These are phyloP conservation scores for Gossypium gossypioides DNA, from an alignment of 441 rosid genomes.

Conservation along the genomic window DNA sequence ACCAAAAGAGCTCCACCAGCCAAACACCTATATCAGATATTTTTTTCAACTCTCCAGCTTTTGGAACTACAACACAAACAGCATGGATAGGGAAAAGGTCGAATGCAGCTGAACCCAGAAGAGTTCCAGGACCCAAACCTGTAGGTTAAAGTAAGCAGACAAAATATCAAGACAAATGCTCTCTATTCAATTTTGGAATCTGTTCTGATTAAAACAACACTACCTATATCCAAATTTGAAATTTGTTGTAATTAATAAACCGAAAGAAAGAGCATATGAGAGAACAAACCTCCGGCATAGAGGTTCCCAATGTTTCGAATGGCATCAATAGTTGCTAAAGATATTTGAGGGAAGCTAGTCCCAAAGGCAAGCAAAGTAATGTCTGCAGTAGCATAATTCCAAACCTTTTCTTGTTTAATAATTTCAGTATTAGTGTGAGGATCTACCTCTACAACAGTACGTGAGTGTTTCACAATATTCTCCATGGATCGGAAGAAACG, in stretches of 20 bases:
- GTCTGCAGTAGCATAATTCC: constrained; percentile 88
- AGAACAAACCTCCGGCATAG: constrained; percentile 45
- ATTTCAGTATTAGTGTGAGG: constrained; percentile 42
- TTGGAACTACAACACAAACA: constrained; percentile 85
- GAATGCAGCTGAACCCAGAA: constrained; percentile 95
- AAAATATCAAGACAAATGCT: background rate
- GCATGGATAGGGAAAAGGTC: constrained; percentile 94
- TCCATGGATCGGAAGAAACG: constrained; percentile 84
- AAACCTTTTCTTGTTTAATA: constrained; percentile 55
- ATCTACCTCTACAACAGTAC: constrained; percentile 55
- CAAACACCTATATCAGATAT: constrained; percentile 87
- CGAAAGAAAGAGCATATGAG: background rate
- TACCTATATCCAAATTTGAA: constrained; percentile 1
- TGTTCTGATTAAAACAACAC: background rate
- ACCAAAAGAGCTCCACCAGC: constrained; percentile 93
- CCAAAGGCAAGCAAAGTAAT: constrained; percentile 83
- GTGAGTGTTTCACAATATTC: constrained; percentile 75
- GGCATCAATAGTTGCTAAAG: constrained; percentile 87
- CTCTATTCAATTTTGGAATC: background rate
- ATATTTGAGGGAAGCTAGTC: constrained; percentile 92
- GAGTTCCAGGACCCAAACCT: constrained; percentile 98
- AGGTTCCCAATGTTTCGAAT: constrained; percentile 51
- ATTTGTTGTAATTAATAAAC: background rate
- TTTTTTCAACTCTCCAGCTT: constrained; percentile 86
- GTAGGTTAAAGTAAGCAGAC: background rate